These are phyloP conservation scores for Pseudofabraea citricarpa DNA, from an alignment of 2,329 filamentous ascomycete genomes.

Conservation along the genomic window DNA sequence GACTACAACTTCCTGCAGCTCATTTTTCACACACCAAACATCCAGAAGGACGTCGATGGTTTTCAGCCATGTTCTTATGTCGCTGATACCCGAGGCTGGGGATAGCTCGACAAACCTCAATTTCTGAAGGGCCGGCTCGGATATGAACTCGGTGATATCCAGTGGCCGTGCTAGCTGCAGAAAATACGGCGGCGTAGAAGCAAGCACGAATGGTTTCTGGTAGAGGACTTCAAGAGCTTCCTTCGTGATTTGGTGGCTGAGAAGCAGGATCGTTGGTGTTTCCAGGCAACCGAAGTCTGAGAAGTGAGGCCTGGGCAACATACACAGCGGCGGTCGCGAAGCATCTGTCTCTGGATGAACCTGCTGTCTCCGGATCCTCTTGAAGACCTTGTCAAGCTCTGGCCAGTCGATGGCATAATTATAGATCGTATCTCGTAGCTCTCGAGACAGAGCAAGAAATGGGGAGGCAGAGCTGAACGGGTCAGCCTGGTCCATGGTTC, in stretches of 20 bases:
- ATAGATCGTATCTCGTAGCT: conserved; percentile 12
- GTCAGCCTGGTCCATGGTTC: too few relatives aligned
- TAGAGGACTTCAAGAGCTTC: conserved; percentile 26
- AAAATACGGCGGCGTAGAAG: conserved; percentile 7
- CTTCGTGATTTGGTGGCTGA: conserved; percentile 28
- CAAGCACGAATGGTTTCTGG: conserved; percentile 24
- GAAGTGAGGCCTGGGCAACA: neutral
- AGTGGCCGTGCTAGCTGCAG: conserved; percentile 8
- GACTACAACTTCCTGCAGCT: conserved; percentile 9
- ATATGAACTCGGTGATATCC: conserved; percentile 15
- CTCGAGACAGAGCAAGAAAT: conserved; percentile 8
- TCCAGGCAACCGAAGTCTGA: neutral
- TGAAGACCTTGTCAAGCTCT: neutral
- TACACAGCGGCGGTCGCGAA: neutral
- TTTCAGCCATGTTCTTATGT: conserved; percentile 4
- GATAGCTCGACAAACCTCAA: conserved; percentile 13
- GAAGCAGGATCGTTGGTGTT: conserved; percentile 28
- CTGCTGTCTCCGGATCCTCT: neutral
- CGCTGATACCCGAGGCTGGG: conserved; percentile 8
- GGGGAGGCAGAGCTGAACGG: too few relatives aligned
- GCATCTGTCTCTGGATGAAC: too few relatives aligned
- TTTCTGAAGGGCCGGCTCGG: conserved; percentile 10
- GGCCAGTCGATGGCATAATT: conserved; percentile 9
- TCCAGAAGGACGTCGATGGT: conserved; percentile 14
- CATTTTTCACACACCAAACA: conserved; percentile 11